phyloP scores from a whole-genome alignment of 768 basidiomycete species.

The Leucogyrophana mollusca region DNA sequence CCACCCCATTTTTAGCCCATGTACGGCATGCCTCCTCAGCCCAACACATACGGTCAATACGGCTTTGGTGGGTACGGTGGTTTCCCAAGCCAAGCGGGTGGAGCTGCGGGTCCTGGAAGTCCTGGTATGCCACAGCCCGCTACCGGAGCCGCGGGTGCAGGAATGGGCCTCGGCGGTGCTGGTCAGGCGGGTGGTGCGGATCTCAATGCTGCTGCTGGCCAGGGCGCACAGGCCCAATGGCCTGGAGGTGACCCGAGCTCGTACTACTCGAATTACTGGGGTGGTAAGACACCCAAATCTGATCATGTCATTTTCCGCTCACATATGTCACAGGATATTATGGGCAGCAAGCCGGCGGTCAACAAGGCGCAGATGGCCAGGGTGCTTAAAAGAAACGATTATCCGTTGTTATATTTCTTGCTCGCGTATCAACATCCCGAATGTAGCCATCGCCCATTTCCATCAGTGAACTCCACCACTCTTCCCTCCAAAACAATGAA shows the following conservation, averaged over 20 bases:
- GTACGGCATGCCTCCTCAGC: slow-evolving; percentile 90
- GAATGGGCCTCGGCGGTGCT: slow-evolving; percentile 51
- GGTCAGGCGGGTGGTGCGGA: slow-evolving; percentile 59
- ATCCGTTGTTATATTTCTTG: slow-evolving; percentile 27
- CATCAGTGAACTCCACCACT: slow-evolving; percentile 17
- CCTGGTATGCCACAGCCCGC: slow-evolving; percentile 57
- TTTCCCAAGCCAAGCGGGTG: slow-evolving; percentile 60
- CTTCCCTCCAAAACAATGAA: slow-evolving; percentile 29
- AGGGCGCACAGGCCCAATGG: slow-evolving; percentile 76
- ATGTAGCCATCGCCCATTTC: slow-evolving; percentile 30
- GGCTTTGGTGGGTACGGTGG: slow-evolving; percentile 74
- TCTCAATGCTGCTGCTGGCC: slow-evolving; percentile 49
- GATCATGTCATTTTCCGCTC: background rate
- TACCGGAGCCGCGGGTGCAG: slow-evolving; percentile 51
- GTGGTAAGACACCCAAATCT: slow-evolving; percentile 53
- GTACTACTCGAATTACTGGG: slow-evolving; percentile 84
- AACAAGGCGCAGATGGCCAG: slow-evolving; percentile 57
- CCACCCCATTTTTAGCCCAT: slow-evolving; percentile 53
- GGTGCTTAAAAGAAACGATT: slow-evolving; percentile 27
- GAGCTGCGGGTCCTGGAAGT: slow-evolving; percentile 43
- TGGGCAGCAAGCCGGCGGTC: slow-evolving; percentile 65
- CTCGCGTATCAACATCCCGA: slow-evolving; percentile 16
- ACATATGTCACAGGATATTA: slow-evolving; percentile 64
- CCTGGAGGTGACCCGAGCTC: slow-evolving; percentile 66
- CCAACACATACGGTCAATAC: slow-evolving; percentile 71